Conservation (phyloP, 2,329 filamentous ascomycete genomes). For the Colletotrichum tofieldiae region DNA sequence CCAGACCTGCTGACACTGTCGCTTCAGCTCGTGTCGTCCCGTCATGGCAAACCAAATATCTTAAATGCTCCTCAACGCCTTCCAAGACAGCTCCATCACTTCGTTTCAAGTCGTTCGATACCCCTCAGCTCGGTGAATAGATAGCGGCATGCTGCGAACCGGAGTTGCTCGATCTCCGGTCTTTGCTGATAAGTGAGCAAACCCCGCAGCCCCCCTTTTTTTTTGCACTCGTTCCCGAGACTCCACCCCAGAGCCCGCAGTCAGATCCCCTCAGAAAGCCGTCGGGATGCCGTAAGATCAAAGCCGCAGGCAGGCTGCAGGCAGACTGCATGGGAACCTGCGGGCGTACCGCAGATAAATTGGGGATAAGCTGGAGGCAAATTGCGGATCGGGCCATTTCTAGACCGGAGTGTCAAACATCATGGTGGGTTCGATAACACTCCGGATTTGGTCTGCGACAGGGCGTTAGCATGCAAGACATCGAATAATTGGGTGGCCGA, state of each 20-base stretch:
- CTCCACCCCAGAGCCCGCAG: constrained; percentile 34
- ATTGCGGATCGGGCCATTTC: constrained; percentile 24
- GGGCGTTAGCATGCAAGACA: constrained; percentile 19
- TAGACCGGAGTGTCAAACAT: constrained; percentile 40
- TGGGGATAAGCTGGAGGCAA: constrained; percentile 13
- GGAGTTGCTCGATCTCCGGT: constrained; percentile 26
- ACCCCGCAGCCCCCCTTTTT: constrained; percentile 29
- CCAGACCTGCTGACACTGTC: constrained; percentile 23
- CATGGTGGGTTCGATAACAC: constrained; percentile 46
- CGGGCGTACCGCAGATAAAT: constrained; percentile 7
- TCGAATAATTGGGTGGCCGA: not conserved
- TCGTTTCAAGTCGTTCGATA: constrained; percentile 38
- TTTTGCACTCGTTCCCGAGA: constrained; percentile 10
- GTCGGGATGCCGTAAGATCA: constrained; percentile 6
- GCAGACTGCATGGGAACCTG: not conserved
- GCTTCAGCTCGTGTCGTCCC: constrained; percentile 2
- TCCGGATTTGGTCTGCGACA: constrained; percentile 47
- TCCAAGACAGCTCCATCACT: constrained; percentile 18
- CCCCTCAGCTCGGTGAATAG: constrained; percentile 11
- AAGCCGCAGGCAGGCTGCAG: not conserved
- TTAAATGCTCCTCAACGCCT: constrained; percentile 39
- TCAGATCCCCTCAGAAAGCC: constrained; percentile 12
- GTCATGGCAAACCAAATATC: constrained; percentile 31
- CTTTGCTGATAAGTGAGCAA: constrained; percentile 42
- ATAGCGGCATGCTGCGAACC: constrained; percentile 12